Evolutionary conservation across 2,329 filamentous ascomycete genomes (phyloP).

Genomic region (Trichophyton rubrum): DNA sequence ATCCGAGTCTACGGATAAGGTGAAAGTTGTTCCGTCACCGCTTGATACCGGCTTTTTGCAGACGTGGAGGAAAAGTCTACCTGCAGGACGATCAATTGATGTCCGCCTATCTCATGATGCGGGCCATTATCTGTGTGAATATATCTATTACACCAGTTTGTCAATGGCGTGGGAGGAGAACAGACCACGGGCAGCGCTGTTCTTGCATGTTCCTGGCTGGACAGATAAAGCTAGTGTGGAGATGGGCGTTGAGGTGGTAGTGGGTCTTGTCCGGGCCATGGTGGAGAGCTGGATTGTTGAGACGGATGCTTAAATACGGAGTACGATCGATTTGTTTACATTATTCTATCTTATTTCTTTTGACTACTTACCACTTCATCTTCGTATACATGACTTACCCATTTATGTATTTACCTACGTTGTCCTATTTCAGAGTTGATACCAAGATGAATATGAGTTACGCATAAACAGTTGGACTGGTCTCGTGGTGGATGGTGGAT

Average conservation of each 20-base stretch:
- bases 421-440: too few relatives aligned
- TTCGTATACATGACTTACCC: too few relatives aligned
- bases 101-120: conserved; percentile 54
- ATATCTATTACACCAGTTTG: conserved; percentile 61
- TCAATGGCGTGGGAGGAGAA: conserved; percentile 29
- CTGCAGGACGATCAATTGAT: conserved; percentile 19
- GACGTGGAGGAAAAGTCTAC: conserved; percentile 20
- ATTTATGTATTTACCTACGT: too few relatives aligned
- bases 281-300: neutral
- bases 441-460: too few relatives aligned
- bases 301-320: neutral
- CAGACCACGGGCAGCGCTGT: conserved; percentile 42
- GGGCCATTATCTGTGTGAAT: conserved; percentile 64
- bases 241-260: conserved; percentile 28
- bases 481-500: too few relatives aligned
- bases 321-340: too few relatives aligned
- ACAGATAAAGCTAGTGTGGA: conserved; percentile 37
- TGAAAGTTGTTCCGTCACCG: conserved; percentile 16
- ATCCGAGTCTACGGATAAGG: neutral
- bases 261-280: conserved; percentile 31
- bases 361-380: too few relatives aligned
- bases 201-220: conserved; percentile 59
- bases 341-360: too few relatives aligned
- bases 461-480: too few relatives aligned
- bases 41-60: conserved; percentile 25